phyloP scores from a whole-genome alignment of 108 stramenopile species.

The Cylindrotheca closterium region DNA sequence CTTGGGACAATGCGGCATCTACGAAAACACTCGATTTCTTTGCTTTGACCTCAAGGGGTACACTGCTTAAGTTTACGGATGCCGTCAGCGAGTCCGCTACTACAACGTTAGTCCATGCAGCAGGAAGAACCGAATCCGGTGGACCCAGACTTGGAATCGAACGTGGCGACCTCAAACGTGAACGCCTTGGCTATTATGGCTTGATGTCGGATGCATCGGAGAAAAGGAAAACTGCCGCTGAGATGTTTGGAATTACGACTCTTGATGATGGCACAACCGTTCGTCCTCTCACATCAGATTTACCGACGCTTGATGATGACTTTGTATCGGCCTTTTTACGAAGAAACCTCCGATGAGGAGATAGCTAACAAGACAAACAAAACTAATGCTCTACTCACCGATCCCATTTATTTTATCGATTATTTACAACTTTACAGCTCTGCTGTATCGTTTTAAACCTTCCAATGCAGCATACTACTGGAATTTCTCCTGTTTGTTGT shows the following conservation, averaged over 20 bases:
- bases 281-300: slow-evolving; percentile 39
- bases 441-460: background rate
- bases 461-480: no score
- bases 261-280: slow-evolving; percentile 13
- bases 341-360: slow-evolving; percentile 26
- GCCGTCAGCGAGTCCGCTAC: background rate
- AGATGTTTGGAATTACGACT: slow-evolving; percentile 13
- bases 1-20: background rate
- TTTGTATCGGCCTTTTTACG: slow-evolving; percentile 61
- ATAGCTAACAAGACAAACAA: no score
- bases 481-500: no score
- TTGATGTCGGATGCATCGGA: slow-evolving; percentile 5
- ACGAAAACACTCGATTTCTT: background rate
- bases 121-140: background rate
- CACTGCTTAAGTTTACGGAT: slow-evolving; percentile 11
- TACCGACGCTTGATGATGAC: slow-evolving; percentile 56
- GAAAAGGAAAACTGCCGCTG: slow-evolving; percentile 37
- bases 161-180: slow-evolving; percentile 15
- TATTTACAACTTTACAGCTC: background rate
- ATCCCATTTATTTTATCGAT: no score
- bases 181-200: slow-evolving; percentile 27
- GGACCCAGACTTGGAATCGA: slow-evolving; percentile 18
- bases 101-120: background rate
- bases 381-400: no score
- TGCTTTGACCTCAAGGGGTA: slow-evolving; percentile 19